Evolutionary conservation across 169 alveolate species (phyloP).

Genomic region (Plasmodium adleri): DNA sequence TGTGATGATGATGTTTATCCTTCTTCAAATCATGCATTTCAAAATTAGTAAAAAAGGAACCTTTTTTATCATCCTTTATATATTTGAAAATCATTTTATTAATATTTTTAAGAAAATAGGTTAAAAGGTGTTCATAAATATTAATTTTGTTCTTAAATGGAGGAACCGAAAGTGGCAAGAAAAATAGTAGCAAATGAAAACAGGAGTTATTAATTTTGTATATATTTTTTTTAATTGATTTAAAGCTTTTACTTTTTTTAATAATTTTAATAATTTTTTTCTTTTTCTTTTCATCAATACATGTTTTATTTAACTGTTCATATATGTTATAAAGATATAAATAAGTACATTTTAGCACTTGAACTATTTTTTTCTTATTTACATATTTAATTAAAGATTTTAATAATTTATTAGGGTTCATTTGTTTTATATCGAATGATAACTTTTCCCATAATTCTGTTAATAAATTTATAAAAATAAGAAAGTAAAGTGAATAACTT

Average conservation of each 20-base stretch:
- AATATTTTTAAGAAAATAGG: slow-evolving; percentile 21
- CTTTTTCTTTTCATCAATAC: slow-evolving; percentile 16
- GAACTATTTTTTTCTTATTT: neutral
- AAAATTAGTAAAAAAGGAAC: neutral
- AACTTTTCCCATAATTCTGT: slow-evolving; percentile 12
- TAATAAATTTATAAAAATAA: slow-evolving; percentile 30
- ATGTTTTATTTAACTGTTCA: slow-evolving; percentile 4
- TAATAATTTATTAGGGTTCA: neutral
- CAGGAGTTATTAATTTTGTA: slow-evolving; percentile 42
- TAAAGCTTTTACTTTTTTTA: slow-evolving; percentile 42
- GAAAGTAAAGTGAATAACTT: slow-evolving; percentile 35
- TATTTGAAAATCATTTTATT: slow-evolving; percentile 37
- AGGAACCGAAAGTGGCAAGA: slow-evolving; percentile 37
- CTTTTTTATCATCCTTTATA: slow-evolving; percentile 21
- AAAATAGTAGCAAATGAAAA: slow-evolving; percentile 28
- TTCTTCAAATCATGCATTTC: too few species aligned
- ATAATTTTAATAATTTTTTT: slow-evolving; percentile 34
- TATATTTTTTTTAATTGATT: slow-evolving; percentile 13
- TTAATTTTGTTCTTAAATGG: slow-evolving; percentile 20
- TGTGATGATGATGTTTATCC: too few species aligned
- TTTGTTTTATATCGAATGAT: neutral
- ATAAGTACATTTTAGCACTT: slow-evolving; percentile 1
- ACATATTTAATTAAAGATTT: slow-evolving; percentile 1
- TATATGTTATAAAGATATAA: slow-evolving; percentile 4
- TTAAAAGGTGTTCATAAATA: slow-evolving; percentile 17